Conservation (phyloP, 164 flowering plant species). For the Liquidambar formosana region DNA sequence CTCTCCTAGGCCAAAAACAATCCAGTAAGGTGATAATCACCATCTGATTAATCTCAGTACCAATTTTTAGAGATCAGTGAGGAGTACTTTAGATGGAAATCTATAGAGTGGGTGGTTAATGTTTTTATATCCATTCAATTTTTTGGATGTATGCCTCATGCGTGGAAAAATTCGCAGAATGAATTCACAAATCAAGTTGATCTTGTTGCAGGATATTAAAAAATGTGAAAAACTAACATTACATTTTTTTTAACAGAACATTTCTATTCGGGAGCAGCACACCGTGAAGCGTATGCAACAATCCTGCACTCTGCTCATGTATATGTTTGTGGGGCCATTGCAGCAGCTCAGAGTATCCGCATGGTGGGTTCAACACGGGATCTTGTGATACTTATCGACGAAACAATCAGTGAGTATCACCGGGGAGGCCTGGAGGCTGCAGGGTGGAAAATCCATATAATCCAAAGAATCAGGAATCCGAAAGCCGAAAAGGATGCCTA, state of each 20-base stretch:
- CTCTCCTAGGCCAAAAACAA: constrained; percentile 1
- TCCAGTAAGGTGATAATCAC: neutral
- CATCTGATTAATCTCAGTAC: too few species aligned
- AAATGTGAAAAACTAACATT: constrained; percentile 24
- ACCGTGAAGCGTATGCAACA: constrained; percentile 73
- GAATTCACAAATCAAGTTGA: neutral
- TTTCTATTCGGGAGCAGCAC: constrained; percentile 24
- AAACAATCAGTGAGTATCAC: constrained; percentile 51
- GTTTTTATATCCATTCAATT: neutral
- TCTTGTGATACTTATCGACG: constrained; percentile 70
- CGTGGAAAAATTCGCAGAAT: neutral
- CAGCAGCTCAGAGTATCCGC: constrained; percentile 73
- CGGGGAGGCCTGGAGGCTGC: constrained; percentile 65
- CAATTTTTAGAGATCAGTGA: too few species aligned
- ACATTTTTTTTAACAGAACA: constrained; percentile 28
- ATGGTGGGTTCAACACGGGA: constrained; percentile 64
- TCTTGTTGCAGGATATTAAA: neutral
- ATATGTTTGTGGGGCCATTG: constrained; percentile 81
- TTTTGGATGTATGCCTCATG: too few species aligned
- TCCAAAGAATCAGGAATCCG: constrained; percentile 59
- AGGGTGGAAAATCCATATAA: constrained; percentile 66
- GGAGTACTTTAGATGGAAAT: too few species aligned
- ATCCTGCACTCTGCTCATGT: constrained; percentile 70
- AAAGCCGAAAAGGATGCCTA: constrained; percentile 76
- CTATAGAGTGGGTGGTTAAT: neutral